Evolutionary conservation across 805 yeast genomes (phyloP), one percentile per base, ranked within the genome.

Genomic region (Candida germanica): DNA sequence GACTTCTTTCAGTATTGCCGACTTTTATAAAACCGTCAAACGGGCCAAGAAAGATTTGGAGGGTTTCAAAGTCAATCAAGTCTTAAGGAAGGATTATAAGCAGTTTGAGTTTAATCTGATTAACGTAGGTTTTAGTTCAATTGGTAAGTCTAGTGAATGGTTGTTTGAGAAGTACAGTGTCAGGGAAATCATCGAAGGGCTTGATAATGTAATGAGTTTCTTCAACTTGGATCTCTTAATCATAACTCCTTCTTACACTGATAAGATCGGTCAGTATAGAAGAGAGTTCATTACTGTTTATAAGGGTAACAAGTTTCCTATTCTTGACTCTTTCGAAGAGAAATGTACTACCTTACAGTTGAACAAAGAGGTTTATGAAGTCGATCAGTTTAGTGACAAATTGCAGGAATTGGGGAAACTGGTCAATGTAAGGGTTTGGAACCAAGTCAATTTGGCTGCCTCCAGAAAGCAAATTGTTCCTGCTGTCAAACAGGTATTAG

Each of bases 381-480:
- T 26, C 5, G 22, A 32, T 6, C 14, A 33, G 28, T 31, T 38
- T 20, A 16, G 17, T 7, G 17, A 23, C 2, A 35, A 38, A 26
- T 19, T 44, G 10, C 23, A 17, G 6, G 30, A 26, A n/a, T 38
- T 38, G 32, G 26, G 29, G n/a, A 16, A 33, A 5, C n/a, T 18
- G 1, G 15, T 18, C 5, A 32, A 37, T 8, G 51, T 66, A 31
- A 51, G 43, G 31, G 44, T 66, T 6, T 63, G 43, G 44, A 83
- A 83, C 52, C 70, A 68, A 43, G 43, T 35, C 4, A 78, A 83
- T 41, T 49, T 71, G 10, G 55, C 61, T 6, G 89, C 91, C 1
- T 83, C 93, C 23, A 72, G 97, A 49, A 89, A 89, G 54, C 94
- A 85, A 54, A 86, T 88, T 9, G 95, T 86, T 4, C 97, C 97